A percentile compares a stretch with the other conserved stretches of the same genome.
Evolutionary conservation across 352 stramenopile species (phyloP).

Genomic region (Globisporangium viniferum): DNA sequence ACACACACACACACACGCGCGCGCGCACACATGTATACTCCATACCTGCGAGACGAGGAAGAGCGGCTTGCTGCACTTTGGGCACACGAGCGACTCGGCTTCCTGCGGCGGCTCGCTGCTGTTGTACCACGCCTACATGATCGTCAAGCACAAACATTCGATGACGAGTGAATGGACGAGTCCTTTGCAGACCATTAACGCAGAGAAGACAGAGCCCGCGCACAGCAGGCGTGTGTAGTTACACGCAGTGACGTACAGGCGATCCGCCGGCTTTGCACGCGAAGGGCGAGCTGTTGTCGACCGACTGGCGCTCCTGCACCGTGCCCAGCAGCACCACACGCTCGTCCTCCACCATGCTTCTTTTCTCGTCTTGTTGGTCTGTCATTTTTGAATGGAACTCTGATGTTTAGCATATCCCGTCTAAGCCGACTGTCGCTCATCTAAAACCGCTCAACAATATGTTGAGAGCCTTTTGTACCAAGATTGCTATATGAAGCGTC

Average conservation of each 20-base stretch:
- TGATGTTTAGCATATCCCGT: too few species aligned
- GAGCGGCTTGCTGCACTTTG: constrained; percentile 51
- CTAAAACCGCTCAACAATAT: too few species aligned
- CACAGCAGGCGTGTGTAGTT: background rate
- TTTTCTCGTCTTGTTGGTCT: too few species aligned
- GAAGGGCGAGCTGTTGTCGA: constrained; percentile 63
- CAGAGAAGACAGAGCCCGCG: constrained; percentile 6
- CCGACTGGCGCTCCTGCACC: constrained; percentile 59
- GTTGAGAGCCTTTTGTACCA: too few species aligned
- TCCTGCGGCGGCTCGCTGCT: constrained; percentile 32
- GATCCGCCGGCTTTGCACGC: constrained; percentile 77
- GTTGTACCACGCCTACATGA: constrained; percentile 50
- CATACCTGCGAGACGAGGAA: constrained; percentile 66
- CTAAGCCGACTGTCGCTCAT: too few species aligned
- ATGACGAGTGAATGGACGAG: constrained; percentile 2
- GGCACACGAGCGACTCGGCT: constrained; percentile 39
- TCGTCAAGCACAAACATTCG: background rate
- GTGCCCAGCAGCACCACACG: constrained; percentile 64
- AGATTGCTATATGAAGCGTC: too few species aligned
- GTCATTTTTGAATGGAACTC: too few species aligned
- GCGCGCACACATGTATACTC: background rate
- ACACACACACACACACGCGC: background rate
- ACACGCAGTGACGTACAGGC: constrained; percentile 33
- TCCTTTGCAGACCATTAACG: background rate
- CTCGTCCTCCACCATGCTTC: constrained; percentile 36